Base-by-base conservation (phyloP, 495 filamentous ascomycete species). In the Lasiosphaeria hispida region DNA sequence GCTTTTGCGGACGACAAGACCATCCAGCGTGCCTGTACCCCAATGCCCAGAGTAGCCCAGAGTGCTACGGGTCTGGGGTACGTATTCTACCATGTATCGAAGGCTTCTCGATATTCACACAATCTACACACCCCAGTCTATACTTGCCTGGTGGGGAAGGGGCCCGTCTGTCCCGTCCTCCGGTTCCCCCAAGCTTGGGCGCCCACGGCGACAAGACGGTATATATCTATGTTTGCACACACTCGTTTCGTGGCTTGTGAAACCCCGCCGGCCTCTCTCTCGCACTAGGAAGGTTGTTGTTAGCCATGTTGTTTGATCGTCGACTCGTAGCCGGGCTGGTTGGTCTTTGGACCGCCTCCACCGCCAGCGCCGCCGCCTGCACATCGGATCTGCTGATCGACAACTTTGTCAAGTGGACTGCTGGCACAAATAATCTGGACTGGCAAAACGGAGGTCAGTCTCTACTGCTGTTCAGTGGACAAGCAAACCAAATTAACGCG, bases 381-480 rank as follows among this genome's bases (percentile, higher is more conserved):
- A 74, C 68, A 43, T 56, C 74, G 23, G 75, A 81, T 58, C 66
- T 85, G 8, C 39, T 82, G n/a, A 70, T 86, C 57, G 83, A 86
- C 63, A 71, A 86, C 68, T 86, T 82, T 64, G 65, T 78, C 11
- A 74, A 75, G 37, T 86, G 76, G 72, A 70, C 74, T 6, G 68
- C 47, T 33, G 77, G 83, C 58, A 65, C 67, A 41, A 86, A 85
- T 59, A 73, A 69, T 44, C 63, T 83, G 36, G 65, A 69, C 30
- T 52, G 77, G 71, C 62, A 78, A 71, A 58, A 83, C 72, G 67
- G 83, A 69, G 73, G 82, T 67, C 36, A 14, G 58, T 52, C 15
- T 8, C 3, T 33, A 10, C 13, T 7, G 7, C 15, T 17, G 6
- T 19, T 15, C 10, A n/a, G 3, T 33, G 45, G 10, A 42, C 35